phyloP scores from a whole-genome alignment of 2,329 filamentous ascomycete species.

The Penicillium sp. region DNA sequence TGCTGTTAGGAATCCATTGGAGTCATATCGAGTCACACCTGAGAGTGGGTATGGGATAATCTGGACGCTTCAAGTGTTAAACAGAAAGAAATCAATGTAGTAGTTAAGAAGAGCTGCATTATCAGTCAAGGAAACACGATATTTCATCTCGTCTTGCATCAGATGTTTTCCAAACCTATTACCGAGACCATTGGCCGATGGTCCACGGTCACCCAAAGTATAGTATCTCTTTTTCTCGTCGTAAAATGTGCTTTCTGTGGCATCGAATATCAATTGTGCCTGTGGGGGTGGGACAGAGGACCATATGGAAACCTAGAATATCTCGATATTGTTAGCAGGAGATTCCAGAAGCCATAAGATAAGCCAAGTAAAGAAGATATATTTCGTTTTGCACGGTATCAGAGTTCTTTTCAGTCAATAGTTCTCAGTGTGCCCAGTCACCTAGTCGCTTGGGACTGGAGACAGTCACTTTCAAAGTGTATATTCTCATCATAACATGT shows the following conservation, averaged over 20 bases:
- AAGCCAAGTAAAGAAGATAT: not conserved
- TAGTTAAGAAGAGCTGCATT: not conserved
- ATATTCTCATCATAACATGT: not conserved
- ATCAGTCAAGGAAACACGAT: not conserved
- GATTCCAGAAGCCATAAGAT: not conserved
- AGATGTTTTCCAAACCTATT: not conserved
- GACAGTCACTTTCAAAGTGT: not conserved
- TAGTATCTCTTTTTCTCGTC: not conserved
- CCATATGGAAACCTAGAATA: not conserved
- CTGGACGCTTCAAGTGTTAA: not conserved
- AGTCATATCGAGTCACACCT: too few relatives aligned
- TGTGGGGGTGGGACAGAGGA: not conserved
- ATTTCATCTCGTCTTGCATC: not conserved
- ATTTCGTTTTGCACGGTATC: not conserved
- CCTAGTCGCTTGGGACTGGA: not conserved
- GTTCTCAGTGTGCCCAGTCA: not conserved
- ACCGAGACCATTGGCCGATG: not conserved
- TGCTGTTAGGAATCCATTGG: not conserved
- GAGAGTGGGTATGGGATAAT: not conserved
- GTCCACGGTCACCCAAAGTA: not conserved
- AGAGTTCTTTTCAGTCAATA: not conserved
- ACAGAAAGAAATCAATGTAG: not conserved
- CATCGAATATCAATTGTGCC: not conserved
- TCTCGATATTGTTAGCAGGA: not conserved
- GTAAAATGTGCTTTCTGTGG: not conserved